phyloP scores from a whole-genome alignment of 1,284 basidiomycete species.

The Microstroma glucosiphilum region DNA sequence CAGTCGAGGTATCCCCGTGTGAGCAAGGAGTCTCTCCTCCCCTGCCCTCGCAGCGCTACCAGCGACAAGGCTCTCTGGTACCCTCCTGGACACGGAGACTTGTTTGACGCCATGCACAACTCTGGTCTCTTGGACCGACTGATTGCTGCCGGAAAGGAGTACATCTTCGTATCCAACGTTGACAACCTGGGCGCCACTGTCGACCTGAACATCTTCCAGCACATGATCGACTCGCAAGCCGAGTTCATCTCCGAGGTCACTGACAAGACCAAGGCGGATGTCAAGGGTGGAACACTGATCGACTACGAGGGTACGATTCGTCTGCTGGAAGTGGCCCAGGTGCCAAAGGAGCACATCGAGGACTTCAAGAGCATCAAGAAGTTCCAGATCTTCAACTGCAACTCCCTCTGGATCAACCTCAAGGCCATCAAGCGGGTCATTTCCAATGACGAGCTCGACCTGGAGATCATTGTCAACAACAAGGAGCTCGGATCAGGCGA shows the following conservation, averaged over 20 bases:
- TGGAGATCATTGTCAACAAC: conserved; percentile 95
- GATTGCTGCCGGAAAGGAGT: conserved; percentile 91
- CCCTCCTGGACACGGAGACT: conserved; percentile 96
- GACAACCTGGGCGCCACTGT: conserved; percentile 98
- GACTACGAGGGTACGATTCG: conserved; percentile 92
- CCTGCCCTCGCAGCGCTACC: conserved; percentile 75
- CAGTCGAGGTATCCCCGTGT: conserved; percentile 98
- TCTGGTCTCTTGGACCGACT: conserved; percentile 94
- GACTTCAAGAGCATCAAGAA: conserved; percentile 84
- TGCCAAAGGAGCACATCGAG: conserved; percentile 93
- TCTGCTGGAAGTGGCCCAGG: conserved; percentile 96
- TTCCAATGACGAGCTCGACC: conserved; percentile 71
- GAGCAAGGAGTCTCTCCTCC: conserved; percentile 86
- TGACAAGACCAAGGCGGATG: conserved; percentile 99
- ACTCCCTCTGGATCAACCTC: conserved; percentile 96
- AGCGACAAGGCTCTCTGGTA: conserved; percentile 91
- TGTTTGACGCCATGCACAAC: conserved; percentile 88
- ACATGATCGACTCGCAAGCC: conserved; percentile 52
- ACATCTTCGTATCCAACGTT: conserved; percentile 96
- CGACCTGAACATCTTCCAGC: conserved; percentile 61
- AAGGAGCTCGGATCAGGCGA: conserved; percentile 60
- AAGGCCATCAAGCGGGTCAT: conserved; percentile 85
- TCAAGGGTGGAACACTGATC: conserved; percentile 95
- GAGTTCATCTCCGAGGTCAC: conserved; percentile 63
- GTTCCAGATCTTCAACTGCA: conserved; percentile 60